Evolutionary conservation across 331 rosid species (phyloP).

Genomic region (Pyracantha coccinea): DNA sequence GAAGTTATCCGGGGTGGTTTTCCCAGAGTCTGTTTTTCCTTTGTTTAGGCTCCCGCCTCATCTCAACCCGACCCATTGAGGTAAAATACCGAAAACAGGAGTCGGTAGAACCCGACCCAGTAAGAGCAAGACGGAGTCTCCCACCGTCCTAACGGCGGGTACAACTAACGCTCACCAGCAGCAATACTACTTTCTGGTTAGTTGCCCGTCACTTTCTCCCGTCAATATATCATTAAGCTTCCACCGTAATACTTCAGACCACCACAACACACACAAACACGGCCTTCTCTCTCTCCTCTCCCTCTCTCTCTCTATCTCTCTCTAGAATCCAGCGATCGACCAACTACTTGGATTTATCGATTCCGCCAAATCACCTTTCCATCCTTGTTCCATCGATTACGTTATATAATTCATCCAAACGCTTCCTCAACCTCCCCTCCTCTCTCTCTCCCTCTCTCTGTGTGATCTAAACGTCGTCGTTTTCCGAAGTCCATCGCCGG

Average conservation of each 20-base stretch:
- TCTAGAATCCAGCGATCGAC: conserved; percentile 17
- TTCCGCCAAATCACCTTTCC: neutral
- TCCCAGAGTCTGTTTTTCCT: neutral
- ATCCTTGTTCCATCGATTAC: neutral
- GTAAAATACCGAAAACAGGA: neutral
- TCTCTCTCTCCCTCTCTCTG: conserved; percentile 13
- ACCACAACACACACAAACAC: conserved; percentile 21
- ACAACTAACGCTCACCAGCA: conserved; percentile 27
- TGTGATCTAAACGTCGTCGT: conserved; percentile 2
- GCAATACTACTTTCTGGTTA: neutral
- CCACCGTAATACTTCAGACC: conserved; percentile 1
- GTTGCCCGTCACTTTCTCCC: conserved; percentile 1
- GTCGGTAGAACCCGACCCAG: neutral
- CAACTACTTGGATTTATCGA: neutral
- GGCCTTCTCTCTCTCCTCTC: conserved; percentile 15
- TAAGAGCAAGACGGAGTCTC: neutral
- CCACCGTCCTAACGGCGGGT: conserved; percentile 15
- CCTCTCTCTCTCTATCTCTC: conserved; percentile 17
- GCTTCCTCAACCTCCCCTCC: neutral
- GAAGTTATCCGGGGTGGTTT: too few species aligned
- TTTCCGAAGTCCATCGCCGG: neutral
- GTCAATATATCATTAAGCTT: neutral
- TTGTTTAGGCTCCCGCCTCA: neutral
- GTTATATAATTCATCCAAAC: neutral
- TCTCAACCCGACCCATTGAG: neutral